Evolutionary conservation across 768 basidiomycete species (phyloP).

Genomic region (Naganishia onofrii): DNA sequence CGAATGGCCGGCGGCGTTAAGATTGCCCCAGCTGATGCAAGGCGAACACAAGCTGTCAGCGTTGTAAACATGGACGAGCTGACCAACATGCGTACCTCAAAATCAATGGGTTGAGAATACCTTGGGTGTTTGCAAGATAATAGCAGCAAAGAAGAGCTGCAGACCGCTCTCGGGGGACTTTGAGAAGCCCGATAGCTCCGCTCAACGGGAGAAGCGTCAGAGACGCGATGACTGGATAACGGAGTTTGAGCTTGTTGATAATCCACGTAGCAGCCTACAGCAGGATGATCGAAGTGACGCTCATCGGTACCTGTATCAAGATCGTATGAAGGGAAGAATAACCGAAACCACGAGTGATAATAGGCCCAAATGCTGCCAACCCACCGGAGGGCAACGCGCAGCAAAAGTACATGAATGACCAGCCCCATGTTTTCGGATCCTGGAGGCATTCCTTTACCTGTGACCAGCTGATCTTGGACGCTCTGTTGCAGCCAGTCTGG

Average conservation of each 20-base stretch:
- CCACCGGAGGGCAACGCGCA: slow-evolving; percentile 30
- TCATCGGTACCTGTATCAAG: slow-evolving; percentile 45
- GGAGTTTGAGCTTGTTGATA: slow-evolving; percentile 45
- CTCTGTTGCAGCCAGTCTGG: slow-evolving; percentile 41
- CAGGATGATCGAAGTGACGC: slow-evolving; percentile 42
- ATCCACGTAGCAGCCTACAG: slow-evolving; percentile 41
- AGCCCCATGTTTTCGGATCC: slow-evolving; percentile 42
- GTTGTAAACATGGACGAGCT: no score
- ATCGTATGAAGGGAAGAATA: slow-evolving; percentile 28
- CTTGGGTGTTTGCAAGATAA: slow-evolving; percentile 27
- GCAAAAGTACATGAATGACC: slow-evolving; percentile 44
- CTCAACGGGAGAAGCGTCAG: slow-evolving; percentile 36
- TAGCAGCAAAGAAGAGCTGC: slow-evolving; percentile 27
- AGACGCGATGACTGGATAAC: slow-evolving; percentile 37
- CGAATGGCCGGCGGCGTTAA: slow-evolving; percentile 37
- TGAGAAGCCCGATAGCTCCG: slow-evolving; percentile 40
- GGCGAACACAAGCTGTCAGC: no score
- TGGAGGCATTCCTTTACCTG: slow-evolving; percentile 40
- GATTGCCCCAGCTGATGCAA: slow-evolving; percentile 32
- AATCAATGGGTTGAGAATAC: slow-evolving; percentile 32
- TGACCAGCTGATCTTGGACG: slow-evolving; percentile 33
- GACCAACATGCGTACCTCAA: not conserved
- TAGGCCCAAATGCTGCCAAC: slow-evolving; percentile 35
- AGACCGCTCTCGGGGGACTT: slow-evolving; percentile 35
- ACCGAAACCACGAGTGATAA: slow-evolving; percentile 39